These are phyloP conservation scores for Camillea tinctor DNA, from an alignment of 2,329 filamentous ascomycete species.

Conservation along the genomic window DNA sequence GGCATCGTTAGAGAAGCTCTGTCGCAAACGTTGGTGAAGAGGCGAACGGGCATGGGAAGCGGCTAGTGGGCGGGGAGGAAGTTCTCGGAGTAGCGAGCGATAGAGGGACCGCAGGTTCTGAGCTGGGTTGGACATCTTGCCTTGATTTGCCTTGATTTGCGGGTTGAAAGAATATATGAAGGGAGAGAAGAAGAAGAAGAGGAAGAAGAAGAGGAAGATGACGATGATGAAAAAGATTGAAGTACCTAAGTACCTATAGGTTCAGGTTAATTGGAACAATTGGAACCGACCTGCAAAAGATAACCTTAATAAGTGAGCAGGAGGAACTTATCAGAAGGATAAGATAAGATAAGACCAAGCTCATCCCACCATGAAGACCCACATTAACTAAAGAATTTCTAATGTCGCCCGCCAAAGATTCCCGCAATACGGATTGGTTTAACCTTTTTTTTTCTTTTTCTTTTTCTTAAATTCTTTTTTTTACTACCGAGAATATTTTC, in stretches of 20 bases:
- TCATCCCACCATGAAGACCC: background rate
- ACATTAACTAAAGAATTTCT: too few relatives aligned
- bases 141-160: background rate
- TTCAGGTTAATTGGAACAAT: too few relatives aligned
- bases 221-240: background rate
- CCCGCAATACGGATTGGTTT: too few relatives aligned
- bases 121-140: constrained; percentile 41
- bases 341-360: constrained; percentile 8
- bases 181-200: background rate
- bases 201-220: background rate
- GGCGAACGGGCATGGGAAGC: constrained; percentile 56
- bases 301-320: too few relatives aligned
- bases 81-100: constrained; percentile 83
- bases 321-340: constrained; percentile 5
- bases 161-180: background rate
- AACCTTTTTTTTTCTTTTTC: too few relatives aligned
- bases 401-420: too few relatives aligned
- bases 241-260: too few relatives aligned
- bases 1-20: constrained; percentile 50
- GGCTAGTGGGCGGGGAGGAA: constrained; percentile 67
- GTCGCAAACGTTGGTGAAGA: constrained; percentile 68
- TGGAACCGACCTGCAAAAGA: too few relatives aligned
- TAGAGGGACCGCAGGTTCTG: constrained; percentile 71
- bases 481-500: too few relatives aligned
- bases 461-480: too few relatives aligned